phyloP scores from a whole-genome alignment of 306 rosid species.

The Coriaria nepalensis region DNA sequence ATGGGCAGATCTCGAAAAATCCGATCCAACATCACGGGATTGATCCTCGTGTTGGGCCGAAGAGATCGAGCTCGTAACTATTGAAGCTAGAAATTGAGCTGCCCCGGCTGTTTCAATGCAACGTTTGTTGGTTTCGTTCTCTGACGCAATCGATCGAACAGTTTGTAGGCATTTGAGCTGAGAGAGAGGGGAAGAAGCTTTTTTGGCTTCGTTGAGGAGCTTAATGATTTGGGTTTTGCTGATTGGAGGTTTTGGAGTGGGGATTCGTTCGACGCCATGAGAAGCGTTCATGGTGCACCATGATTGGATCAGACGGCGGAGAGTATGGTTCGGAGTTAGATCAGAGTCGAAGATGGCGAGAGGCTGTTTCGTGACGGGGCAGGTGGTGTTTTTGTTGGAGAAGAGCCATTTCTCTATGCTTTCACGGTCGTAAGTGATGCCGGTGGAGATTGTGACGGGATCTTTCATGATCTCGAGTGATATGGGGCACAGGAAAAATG shows the following conservation, averaged over 20 bases:
- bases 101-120: slow-evolving; percentile 49
- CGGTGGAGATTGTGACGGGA: slow-evolving; percentile 59
- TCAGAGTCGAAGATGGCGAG: slow-evolving; percentile 19
- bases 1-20: slow-evolving; percentile 11
- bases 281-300: slow-evolving; percentile 79
- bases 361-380: slow-evolving; percentile 61
- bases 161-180: slow-evolving; percentile 19
- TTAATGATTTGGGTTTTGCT: slow-evolving; percentile 28
- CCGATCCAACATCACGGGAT: background rate
- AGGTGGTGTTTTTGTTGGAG: slow-evolving; percentile 29
- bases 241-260: slow-evolving; percentile 62
- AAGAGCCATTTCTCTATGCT: slow-evolving; percentile 77
- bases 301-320: slow-evolving; percentile 60
- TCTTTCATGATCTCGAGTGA: slow-evolving; percentile 75
- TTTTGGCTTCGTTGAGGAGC: slow-evolving; percentile 30
- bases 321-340: slow-evolving; percentile 69
- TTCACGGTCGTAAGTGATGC: slow-evolving; percentile 67
- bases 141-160: slow-evolving; percentile 43
- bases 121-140: slow-evolving; percentile 44
- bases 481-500: slow-evolving; percentile 61
- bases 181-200: slow-evolving; percentile 19
- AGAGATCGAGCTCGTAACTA: slow-evolving; percentile 13
- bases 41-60: background rate
- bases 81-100: slow-evolving; percentile 33
- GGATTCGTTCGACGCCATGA: slow-evolving; percentile 48